Evolutionary conservation across 805 yeast genomes (phyloP).

Genomic region (Ogataea degrootiae): DNA sequence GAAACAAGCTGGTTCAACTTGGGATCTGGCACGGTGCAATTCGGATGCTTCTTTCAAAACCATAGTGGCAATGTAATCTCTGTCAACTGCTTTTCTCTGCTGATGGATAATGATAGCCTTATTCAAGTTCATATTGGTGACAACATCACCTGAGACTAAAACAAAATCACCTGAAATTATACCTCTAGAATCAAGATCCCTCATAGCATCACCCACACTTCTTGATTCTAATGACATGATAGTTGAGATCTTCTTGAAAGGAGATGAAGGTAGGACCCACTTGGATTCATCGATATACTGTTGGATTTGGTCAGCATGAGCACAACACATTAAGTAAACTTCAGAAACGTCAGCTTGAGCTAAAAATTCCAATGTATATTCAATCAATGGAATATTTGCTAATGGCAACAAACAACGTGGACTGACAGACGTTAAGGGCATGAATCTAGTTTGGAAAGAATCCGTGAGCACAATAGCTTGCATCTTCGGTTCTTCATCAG

Average conservation of each 20-base stretch:
- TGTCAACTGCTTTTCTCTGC: conserved; percentile 66
- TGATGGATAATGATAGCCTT: conserved; percentile 71
- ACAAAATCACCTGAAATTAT: conserved; percentile 86
- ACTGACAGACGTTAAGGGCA: conserved; percentile 80
- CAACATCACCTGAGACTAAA: conserved; percentile 89
- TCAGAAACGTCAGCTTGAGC: conserved; percentile 89
- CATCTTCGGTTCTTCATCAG: conserved; percentile 62
- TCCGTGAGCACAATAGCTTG: conserved; percentile 96
- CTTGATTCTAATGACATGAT: conserved; percentile 80
- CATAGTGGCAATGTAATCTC: conserved; percentile 93
- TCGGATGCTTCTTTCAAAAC: conserved; percentile 83
- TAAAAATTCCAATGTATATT: conserved; percentile 89
- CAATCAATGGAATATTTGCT: conserved; percentile 90
- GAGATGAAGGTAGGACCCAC: conserved; percentile 67
- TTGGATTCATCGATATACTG: conserved; percentile 70
- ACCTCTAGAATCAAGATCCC: conserved; percentile 90
- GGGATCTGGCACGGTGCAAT: conserved; percentile 77
- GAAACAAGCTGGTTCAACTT: conserved; percentile 78
- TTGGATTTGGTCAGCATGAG: conserved; percentile 87
- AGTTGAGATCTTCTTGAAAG: conserved; percentile 72
- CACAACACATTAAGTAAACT: conserved; percentile 82
- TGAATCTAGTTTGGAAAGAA: conserved; percentile 85
- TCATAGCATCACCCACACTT: conserved; percentile 96
- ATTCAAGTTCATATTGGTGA: conserved; percentile 82
- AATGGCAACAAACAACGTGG: conserved; percentile 92